Evolutionary conservation across 306 rosid species (phyloP).

Genomic region (Vigna reflexopilosa): DNA sequence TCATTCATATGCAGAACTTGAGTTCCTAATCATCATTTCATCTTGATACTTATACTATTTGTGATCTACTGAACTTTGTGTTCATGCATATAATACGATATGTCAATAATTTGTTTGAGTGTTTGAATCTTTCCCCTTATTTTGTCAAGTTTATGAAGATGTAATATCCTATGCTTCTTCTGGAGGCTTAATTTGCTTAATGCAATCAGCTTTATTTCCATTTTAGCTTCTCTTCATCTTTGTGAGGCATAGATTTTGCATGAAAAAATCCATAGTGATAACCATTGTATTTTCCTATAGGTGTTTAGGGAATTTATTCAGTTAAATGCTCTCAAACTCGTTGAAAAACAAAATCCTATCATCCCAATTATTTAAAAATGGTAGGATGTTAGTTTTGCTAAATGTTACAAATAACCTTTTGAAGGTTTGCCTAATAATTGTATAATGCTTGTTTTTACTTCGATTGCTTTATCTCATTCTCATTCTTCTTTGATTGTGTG

Average conservation of each 20-base stretch:
- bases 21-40: not conserved
- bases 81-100: slow-evolving; percentile 2
- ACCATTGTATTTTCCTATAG: slow-evolving; percentile 40
- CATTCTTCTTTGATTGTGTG: slow-evolving; percentile 11
- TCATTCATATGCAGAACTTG: not conserved
- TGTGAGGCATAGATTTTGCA: not conserved
- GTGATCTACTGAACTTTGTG: not conserved
- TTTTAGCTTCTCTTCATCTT: not conserved
- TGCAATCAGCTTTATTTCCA: not conserved
- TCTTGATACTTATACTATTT: not conserved
- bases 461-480: not conserved
- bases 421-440: not conserved
- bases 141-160: not conserved
- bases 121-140: slow-evolving; percentile 24
- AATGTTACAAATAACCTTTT: not conserved
- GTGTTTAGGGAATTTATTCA: slow-evolving; percentile 68
- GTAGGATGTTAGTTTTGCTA: slow-evolving; percentile 21
- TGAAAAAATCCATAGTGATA: not conserved
- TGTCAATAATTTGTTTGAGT: not conserved
- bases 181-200: not conserved
- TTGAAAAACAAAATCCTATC: slow-evolving; percentile 36
- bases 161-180: slow-evolving; percentile 18
- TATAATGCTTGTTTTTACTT: not conserved
- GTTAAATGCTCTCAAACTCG: slow-evolving; percentile 57
- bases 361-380: slow-evolving; percentile 6